phyloP scores from a whole-genome alignment of 73 alveolate species.

The Stentor roeselii region DNA sequence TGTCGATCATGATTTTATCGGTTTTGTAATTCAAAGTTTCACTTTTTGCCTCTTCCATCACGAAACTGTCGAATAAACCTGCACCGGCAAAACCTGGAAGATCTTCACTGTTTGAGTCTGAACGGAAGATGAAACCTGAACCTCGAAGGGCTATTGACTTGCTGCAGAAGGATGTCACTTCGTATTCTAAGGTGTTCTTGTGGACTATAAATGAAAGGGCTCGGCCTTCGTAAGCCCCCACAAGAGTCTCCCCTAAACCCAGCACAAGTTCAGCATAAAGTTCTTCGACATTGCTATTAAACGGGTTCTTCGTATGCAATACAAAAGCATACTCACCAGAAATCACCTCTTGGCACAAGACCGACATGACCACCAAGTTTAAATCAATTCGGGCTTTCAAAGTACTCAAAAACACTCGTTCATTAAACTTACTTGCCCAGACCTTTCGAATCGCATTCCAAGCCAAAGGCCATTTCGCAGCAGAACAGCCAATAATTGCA shows the following conservation, averaged over 20 bases:
- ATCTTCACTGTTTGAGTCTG: slow-evolving; percentile 87
- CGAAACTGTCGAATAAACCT: slow-evolving; percentile 79
- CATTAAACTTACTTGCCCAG: slow-evolving; percentile 87
- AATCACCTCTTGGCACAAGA: slow-evolving; percentile 72
- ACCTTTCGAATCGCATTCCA: slow-evolving; percentile 79
- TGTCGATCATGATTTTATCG: slow-evolving; percentile 56
- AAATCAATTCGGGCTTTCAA: slow-evolving; percentile 67
- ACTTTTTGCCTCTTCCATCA: slow-evolving; percentile 67
- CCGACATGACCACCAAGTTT: slow-evolving; percentile 74
- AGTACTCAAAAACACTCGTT: slow-evolving; percentile 84
- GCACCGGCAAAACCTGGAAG: slow-evolving; percentile 91
- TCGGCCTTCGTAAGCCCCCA: slow-evolving; percentile 78
- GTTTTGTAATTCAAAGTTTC: slow-evolving; percentile 46
- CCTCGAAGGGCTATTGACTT: slow-evolving; percentile 68
- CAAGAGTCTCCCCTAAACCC: slow-evolving; percentile 89
- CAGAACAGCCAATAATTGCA: slow-evolving; percentile 55
- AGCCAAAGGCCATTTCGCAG: slow-evolving; percentile 55
- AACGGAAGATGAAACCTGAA: slow-evolving; percentile 75
- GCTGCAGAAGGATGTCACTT: slow-evolving; percentile 62
- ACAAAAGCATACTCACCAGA: slow-evolving; percentile 87
- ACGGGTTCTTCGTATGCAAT: slow-evolving; percentile 80
- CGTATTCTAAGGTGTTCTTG: slow-evolving; percentile 40
- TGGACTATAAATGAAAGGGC: slow-evolving; percentile 65
- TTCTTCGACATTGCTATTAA: slow-evolving; percentile 61
- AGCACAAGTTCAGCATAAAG: slow-evolving; percentile 71